Percentiles rank a stretch among this genome's conserved stretches.
phyloP scores from a whole-genome alignment of 2,329 filamentous ascomycete genomes.

The Xylaria sp. region DNA sequence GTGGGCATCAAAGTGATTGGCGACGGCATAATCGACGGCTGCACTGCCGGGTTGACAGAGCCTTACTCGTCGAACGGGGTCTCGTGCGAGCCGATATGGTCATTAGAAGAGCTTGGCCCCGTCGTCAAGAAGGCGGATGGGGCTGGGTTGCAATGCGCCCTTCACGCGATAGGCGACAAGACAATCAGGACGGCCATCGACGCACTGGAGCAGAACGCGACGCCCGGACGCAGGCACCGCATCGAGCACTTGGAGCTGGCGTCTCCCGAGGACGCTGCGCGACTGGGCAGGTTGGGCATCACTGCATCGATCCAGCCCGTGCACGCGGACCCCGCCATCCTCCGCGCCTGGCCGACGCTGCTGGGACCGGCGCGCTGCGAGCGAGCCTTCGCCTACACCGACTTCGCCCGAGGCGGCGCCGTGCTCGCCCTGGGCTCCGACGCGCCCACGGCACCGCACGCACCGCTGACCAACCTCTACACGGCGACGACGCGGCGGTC shows the following conservation, averaged over 20 bases:
- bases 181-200: slow-evolving; percentile 68
- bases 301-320: slow-evolving; percentile 69
- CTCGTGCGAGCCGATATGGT: slow-evolving; percentile 65
- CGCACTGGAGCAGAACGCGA: slow-evolving; percentile 57
- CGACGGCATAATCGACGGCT: slow-evolving; percentile 73
- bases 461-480: slow-evolving; percentile 57
- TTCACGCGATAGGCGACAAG: slow-evolving; percentile 73
- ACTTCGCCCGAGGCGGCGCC: slow-evolving; percentile 62
- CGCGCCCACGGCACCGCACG: slow-evolving; percentile 58
- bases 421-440: slow-evolving; percentile 58
- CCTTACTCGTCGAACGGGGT: slow-evolving; percentile 64
- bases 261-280: slow-evolving; percentile 61
- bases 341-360: slow-evolving; percentile 69
- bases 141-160: slow-evolving; percentile 67
- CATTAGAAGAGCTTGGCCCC: slow-evolving; percentile 59
- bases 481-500: slow-evolving; percentile 57
- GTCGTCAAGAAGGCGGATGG: slow-evolving; percentile 65
- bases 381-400: slow-evolving; percentile 71
- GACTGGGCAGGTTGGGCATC: slow-evolving; percentile 68
- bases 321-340: slow-evolving; percentile 68
- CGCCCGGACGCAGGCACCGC: slow-evolving; percentile 63
- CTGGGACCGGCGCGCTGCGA: slow-evolving; percentile 64
- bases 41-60: slow-evolving; percentile 68
- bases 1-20: slow-evolving; percentile 73
- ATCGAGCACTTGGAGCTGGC: slow-evolving; percentile 74